phyloP scores from a whole-genome alignment of 495 filamentous ascomycete species.

The Neurospora discreta region DNA sequence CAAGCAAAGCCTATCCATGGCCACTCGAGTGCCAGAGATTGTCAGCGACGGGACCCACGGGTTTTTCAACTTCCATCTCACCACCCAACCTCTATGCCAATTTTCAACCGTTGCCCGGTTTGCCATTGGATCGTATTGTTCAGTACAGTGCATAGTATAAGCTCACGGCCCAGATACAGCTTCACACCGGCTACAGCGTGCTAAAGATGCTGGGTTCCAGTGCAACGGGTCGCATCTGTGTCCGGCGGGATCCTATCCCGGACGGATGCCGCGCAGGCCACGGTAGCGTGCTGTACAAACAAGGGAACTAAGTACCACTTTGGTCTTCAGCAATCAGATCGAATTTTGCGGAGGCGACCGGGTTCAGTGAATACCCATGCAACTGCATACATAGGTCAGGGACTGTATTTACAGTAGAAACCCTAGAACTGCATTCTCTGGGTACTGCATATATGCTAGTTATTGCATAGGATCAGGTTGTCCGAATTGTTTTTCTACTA shows the following conservation, averaged over 20 bases:
- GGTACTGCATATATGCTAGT: too few relatives aligned
- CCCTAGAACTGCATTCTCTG: too few relatives aligned
- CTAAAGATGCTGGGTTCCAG: background rate
- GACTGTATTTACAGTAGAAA: too few relatives aligned
- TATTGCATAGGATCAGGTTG: too few relatives aligned
- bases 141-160: background rate
- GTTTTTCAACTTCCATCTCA: too few relatives aligned
- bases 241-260: background rate
- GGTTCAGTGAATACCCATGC: background rate
- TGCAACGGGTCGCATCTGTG: background rate
- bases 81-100: background rate
- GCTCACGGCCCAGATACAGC: background rate
- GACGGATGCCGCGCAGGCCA: background rate
- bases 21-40: too few relatives aligned
- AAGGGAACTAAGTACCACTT: background rate
- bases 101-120: background rate
- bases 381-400: too few relatives aligned
- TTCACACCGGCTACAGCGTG: background rate
- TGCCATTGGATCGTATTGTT: background rate
- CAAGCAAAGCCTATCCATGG: too few relatives aligned
- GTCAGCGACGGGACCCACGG: too few relatives aligned
- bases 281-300: background rate
- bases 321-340: background rate
- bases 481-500: too few relatives aligned
- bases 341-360: background rate